Base-by-base conservation (phyloP, 2,329 filamentous ascomycete species). In the Lecanoromycetidae sp. region DNA sequence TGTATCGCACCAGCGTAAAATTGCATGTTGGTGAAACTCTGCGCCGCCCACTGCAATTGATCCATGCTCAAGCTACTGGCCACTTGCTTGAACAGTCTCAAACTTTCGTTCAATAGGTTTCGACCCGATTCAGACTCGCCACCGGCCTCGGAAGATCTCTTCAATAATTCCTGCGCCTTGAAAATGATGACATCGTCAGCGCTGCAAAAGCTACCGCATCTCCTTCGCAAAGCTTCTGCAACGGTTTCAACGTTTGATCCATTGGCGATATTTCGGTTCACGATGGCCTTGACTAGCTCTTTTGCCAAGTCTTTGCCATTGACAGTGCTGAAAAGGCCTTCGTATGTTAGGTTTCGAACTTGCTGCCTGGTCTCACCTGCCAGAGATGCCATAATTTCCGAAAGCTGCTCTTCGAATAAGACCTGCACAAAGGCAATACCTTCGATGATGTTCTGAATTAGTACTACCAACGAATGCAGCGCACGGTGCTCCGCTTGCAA, bases 191-290 rank as follows among this genome's bases (percentile, higher is more conserved):
- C 91, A 67, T 98, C 91, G 54, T 98, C 90, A 0, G 90, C 81
- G 58, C 88, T 95, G 64, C 91, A 98, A 74, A 98, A 98, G 65
- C 84, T 95, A 52, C 91, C 93, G 57, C 91, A 98, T 57, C 88
- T 79, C 57, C 91, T 76, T 38, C 91, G 78, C 41, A 98, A 69
- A n/a, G 88, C 87, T 64, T 98, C 91, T 0, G 91, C 90, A 20
- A 98, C 87, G 0, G 88, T 95, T 66, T 98, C 93, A 17, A 98
- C 90, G 54, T 96, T 98, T 4, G 88, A 90, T 8, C 93, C 91
- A 58, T 87, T 94, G 49, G 90, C 84, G 57, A 98, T 98, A 63
- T 94, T 98, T 58, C 88, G 81, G 63, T 96, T 96, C 46, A 98
- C 91, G 58, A 98, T 96, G 0, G 90, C 87, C 63, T 96, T 98